Conservation (phyloP, 495 filamentous ascomycete genomes). For the Neurospora sp. region DNA sequence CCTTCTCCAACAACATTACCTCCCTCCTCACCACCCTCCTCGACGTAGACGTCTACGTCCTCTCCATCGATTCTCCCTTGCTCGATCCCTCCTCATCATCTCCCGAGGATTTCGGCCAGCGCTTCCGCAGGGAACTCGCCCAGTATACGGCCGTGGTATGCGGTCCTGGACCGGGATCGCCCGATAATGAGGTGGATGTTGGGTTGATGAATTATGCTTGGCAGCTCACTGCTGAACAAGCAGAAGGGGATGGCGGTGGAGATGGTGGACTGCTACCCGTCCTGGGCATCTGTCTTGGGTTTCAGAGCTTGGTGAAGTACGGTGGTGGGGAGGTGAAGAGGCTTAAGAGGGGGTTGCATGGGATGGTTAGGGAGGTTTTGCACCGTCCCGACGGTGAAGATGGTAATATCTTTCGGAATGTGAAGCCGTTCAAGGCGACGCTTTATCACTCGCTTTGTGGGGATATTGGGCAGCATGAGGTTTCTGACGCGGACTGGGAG, state of each 20-base stretch:
- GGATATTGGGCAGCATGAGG: constrained; percentile 33
- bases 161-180: constrained; percentile 69
- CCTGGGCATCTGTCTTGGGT: constrained; percentile 85
- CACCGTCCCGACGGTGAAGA: constrained; percentile 29
- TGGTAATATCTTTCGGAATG: constrained; percentile 34
- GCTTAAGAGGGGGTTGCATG: constrained; percentile 63
- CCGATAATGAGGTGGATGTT: constrained; percentile 50
- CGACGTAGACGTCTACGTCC: constrained; percentile 50
- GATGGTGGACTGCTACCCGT: constrained; percentile 47
- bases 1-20: constrained; percentile 89
- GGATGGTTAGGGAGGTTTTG: constrained; percentile 56
- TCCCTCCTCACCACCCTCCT: constrained; percentile 59
- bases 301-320: constrained; percentile 67
- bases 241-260: constrained; percentile 18
- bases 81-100: constrained; percentile 8
- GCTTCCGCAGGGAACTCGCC: constrained; percentile 35
- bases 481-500: constrained; percentile 24
- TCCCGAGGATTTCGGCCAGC: neutral
- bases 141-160: constrained; percentile 67
- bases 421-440: constrained; percentile 56
- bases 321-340: constrained; percentile 55
- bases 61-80: constrained; percentile 56
- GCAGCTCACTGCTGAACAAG: constrained; percentile 39
- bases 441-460: constrained; percentile 83
- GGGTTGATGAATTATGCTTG: constrained; percentile 74